Conservation (phyloP, 345 rosid species). For the Alliaria petiolata region DNA sequence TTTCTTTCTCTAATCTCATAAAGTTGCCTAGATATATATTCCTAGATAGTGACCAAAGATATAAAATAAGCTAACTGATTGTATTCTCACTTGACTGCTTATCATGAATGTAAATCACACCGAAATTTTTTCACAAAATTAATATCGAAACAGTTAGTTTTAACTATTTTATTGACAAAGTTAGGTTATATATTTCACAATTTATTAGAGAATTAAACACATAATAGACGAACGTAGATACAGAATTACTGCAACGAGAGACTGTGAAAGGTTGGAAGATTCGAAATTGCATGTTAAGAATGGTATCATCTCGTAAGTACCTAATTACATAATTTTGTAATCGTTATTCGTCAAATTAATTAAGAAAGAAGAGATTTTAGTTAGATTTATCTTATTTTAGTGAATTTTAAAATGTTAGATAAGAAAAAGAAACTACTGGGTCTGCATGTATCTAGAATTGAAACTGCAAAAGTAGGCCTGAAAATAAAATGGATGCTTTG, state of each 20-base stretch:
- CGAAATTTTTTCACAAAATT: background rate
- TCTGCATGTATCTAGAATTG: background rate
- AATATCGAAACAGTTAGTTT: background rate
- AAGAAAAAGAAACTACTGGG: background rate
- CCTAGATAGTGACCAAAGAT: background rate
- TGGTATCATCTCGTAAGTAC: background rate
- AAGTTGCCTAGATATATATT: slow-evolving; percentile 5
- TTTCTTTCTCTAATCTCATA: slow-evolving; percentile 4
- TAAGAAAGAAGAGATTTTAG: background rate
- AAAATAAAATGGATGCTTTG: background rate
- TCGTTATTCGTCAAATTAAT: background rate
- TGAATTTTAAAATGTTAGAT: background rate
- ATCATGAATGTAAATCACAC: slow-evolving; percentile 7
- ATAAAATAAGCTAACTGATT: background rate
- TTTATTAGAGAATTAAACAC: background rate
- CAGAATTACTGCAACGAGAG: too few relatives aligned
- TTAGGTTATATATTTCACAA: background rate
- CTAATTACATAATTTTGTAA: background rate
- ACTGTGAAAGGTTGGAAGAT: too few relatives aligned
- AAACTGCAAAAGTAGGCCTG: background rate
- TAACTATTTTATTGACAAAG: background rate
- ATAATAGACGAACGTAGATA: background rate
- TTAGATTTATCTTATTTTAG: background rate
- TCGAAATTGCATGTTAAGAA: background rate
- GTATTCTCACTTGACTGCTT: slow-evolving; percentile 10